Percentiles rank a stretch among this genome's conserved stretches.
Evolutionary conservation across 768 basidiomycete genomes (phyloP).

Genomic region (Auriscalpium vulgare): DNA sequence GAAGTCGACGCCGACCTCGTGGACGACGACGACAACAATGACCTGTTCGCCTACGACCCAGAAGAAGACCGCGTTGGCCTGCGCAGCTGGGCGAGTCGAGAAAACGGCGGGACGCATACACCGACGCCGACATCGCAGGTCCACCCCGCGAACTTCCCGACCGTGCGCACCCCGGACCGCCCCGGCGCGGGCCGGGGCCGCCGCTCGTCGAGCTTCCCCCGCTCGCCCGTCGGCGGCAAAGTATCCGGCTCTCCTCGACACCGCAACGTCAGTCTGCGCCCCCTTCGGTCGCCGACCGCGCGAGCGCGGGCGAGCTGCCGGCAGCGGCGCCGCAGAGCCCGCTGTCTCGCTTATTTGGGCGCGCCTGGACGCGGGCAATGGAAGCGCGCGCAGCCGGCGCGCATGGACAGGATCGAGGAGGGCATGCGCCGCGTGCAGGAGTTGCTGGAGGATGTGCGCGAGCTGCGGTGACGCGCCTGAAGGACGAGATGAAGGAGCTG

Average conservation of each 20-base stretch:
- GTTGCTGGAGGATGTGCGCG: conserved; percentile 53
- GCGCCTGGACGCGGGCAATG: conserved; percentile 11
- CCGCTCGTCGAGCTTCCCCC: conserved; percentile 17
- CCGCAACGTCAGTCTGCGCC: conserved; percentile 20
- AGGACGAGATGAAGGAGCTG: conserved; percentile 77
- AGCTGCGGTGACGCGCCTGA: conserved; percentile 54
- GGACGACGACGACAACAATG: conserved; percentile 19
- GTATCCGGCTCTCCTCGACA: conserved; percentile 13
- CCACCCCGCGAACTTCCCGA: background rate
- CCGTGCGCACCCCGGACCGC: conserved; percentile 3
- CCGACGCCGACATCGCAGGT: background rate
- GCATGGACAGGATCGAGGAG: conserved; percentile 31
- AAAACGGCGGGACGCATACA: conserved; percentile 2
- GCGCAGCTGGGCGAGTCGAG: conserved; percentile 14
- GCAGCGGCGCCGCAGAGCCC: conserved; percentile 33
- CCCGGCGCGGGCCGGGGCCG: background rate
- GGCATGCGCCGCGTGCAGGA: conserved; percentile 49
- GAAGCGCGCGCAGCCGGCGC: conserved; percentile 16
- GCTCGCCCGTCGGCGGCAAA: conserved; percentile 11
- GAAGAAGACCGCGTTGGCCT: conserved; percentile 27
- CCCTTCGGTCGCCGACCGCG: conserved; percentile 13
- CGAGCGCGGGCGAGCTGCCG: conserved; percentile 18
- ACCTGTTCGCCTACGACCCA: conserved; percentile 44
- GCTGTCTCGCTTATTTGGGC: conserved; percentile 38
- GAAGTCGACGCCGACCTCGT: conserved; percentile 49